Evolutionary conservation across 208 protist genomes (phyloP).

Genomic region (Vickermania ingenoplastis): DNA sequence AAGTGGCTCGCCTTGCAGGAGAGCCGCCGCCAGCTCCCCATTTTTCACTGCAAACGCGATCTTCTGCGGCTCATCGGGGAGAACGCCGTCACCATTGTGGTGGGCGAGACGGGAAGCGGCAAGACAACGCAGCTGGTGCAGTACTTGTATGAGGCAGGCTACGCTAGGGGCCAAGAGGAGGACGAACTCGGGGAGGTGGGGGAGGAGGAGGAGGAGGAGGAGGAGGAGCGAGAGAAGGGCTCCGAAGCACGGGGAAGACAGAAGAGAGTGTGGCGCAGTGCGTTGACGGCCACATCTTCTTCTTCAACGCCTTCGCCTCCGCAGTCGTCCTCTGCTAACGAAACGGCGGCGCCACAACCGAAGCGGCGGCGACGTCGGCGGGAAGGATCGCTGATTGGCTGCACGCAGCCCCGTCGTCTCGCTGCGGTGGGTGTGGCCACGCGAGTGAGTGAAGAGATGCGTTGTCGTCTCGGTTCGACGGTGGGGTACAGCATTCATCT

Average conservation of each 20-base stretch:
- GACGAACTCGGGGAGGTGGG: not conserved
- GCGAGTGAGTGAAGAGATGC: slow-evolving; percentile 92
- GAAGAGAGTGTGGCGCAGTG: too few species aligned
- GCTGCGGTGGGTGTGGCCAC: slow-evolving; percentile 90
- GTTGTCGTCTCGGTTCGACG: slow-evolving; percentile 57
- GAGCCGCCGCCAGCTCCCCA: slow-evolving; percentile 46
- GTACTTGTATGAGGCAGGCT: slow-evolving; percentile 75
- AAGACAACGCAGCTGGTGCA: slow-evolving; percentile 91
- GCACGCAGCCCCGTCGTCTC: slow-evolving; percentile 95
- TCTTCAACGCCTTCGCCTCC: too few species aligned
- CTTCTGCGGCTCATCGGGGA: slow-evolving; percentile 74
- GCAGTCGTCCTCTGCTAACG: too few species aligned
- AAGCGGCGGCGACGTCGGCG: not conserved
- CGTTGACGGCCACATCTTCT: too few species aligned
- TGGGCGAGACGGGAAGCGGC: slow-evolving; percentile 86
- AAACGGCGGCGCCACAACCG: too few species aligned
- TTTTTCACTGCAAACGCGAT: slow-evolving; percentile 49
- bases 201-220: not conserved
- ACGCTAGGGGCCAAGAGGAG: slow-evolving; percentile 14
- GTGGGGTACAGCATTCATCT: slow-evolving; percentile 92
- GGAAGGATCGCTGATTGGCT: slow-evolving; percentile 52
- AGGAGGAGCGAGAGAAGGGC: not conserved
- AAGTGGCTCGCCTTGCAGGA: slow-evolving; percentile 22
- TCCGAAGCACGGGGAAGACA: too few species aligned
- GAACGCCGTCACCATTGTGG: slow-evolving; percentile 70